phyloP scores from a whole-genome alignment of 2,329 filamentous ascomycete genomes.

The Diplodia mutila region DNA sequence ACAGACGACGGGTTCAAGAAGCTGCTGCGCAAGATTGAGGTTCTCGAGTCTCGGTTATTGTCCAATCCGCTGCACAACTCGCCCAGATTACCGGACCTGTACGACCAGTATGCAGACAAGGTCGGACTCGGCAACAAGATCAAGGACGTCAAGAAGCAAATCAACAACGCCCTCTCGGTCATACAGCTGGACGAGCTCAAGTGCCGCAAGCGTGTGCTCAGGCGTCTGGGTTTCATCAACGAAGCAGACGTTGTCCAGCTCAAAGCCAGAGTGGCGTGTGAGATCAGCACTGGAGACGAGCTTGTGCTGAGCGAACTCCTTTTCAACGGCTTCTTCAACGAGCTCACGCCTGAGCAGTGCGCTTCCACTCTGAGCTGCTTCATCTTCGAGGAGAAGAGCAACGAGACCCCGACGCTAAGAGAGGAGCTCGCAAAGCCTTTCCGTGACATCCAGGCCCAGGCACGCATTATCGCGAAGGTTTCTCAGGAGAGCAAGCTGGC shows the following conservation, averaged over 20 bases:
- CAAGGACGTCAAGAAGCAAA: slow-evolving; percentile 85
- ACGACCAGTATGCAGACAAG: slow-evolving; percentile 85
- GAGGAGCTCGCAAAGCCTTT: slow-evolving; percentile 87
- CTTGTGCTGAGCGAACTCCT: slow-evolving; percentile 89
- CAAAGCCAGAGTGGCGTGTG: slow-evolving; percentile 95
- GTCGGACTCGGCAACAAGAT: slow-evolving; percentile 75
- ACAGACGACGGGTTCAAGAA: slow-evolving; percentile 92
- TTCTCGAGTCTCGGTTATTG: slow-evolving; percentile 86
- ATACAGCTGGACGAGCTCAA: slow-evolving; percentile 96
- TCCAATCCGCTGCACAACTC: slow-evolving; percentile 92
- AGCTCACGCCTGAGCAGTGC: slow-evolving; percentile 83
- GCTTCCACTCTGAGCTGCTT: slow-evolving; percentile 89
- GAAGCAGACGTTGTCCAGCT: slow-evolving; percentile 94
- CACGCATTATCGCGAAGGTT: slow-evolving; percentile 86
- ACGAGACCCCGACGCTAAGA: slow-evolving; percentile 70
- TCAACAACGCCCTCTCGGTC: slow-evolving; percentile 80
- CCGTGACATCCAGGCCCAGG: slow-evolving; percentile 84
- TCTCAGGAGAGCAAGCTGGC: slow-evolving; percentile 92
- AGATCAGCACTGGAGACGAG: slow-evolving; percentile 96
- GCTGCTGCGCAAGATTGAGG: slow-evolving; percentile 90
- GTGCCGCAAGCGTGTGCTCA: slow-evolving; percentile 90
- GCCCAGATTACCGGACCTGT: slow-evolving; percentile 79
- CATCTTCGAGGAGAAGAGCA: slow-evolving; percentile 95
- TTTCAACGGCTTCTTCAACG: slow-evolving; percentile 98
- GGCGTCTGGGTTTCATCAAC: slow-evolving; percentile 93